These are phyloP conservation scores for Plectosphaerella sp. DNA, from an alignment of 2,329 filamentous ascomycete genomes.

Conservation along the genomic window DNA sequence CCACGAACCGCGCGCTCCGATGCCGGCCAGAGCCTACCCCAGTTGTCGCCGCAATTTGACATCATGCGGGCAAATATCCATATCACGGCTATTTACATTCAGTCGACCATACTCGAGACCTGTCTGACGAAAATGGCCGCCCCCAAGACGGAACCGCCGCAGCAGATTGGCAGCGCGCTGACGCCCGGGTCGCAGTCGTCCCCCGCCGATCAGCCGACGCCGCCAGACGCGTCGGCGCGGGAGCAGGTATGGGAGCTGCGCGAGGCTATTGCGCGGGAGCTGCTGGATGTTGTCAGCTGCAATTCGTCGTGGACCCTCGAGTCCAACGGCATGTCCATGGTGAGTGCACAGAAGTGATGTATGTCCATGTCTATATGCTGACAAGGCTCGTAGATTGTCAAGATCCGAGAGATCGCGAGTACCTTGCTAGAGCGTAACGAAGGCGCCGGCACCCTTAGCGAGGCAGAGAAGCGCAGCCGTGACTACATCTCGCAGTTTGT, in stretches of 20 bases:
- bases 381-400: constrained; percentile 4
- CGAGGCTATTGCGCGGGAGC: constrained; percentile 8
- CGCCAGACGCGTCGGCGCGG: neutral
- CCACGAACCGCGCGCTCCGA: neutral
- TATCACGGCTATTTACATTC: constrained; percentile 17
- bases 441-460: neutral
- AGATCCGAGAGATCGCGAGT: constrained; percentile 19
- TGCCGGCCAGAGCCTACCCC: neutral
- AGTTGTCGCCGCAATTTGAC: constrained; percentile 9
- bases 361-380: too few species aligned
- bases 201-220: neutral
- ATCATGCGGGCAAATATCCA: constrained; percentile 19
- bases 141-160: neutral
- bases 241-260: constrained; percentile 3
- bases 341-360: too few species aligned
- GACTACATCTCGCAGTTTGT: constrained; percentile 3
- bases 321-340: constrained; percentile 15
- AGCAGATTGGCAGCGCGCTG: neutral
- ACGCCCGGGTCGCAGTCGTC: neutral
- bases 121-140: constrained; percentile 3
- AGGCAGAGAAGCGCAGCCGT: constrained; percentile 3
- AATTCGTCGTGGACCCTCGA: constrained; percentile 13
- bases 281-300: constrained; percentile 10
- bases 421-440: constrained; percentile 13
- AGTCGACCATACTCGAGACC: constrained; percentile 16